Evolutionary conservation across 202 grass and related monocot species (phyloP).

Genomic region (Zoysia matrella): DNA sequence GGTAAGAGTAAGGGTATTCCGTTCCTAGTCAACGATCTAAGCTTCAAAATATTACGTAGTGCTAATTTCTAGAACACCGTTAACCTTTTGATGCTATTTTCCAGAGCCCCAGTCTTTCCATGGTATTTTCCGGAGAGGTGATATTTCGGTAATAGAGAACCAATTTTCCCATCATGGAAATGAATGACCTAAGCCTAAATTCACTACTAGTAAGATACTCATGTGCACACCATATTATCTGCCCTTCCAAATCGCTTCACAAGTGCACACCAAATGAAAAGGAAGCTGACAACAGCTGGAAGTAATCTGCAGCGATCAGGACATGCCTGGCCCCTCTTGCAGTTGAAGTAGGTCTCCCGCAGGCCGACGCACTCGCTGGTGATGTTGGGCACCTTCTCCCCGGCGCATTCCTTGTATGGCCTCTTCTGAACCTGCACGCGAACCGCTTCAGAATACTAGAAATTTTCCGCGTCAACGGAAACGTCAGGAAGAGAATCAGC

Average conservation of each 20-base stretch:
- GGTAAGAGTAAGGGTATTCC: too few species aligned
- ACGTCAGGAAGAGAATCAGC: not conserved
- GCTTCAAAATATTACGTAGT: too few species aligned
- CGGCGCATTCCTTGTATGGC: constrained; percentile 85
- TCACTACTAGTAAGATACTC: not conserved
- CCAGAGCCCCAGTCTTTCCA: too few species aligned
- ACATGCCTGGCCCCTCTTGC: constrained; percentile 95
- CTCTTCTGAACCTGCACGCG: constrained; percentile 77
- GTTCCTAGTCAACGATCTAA: too few species aligned
- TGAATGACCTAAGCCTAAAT: not conserved
- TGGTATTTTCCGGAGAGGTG: too few species aligned
- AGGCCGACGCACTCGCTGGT: constrained; percentile 87
- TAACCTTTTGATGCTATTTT: too few species aligned
- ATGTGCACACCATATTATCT: not conserved
- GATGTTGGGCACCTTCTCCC: constrained; percentile 90
- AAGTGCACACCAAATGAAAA: not conserved
- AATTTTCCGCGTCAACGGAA: not conserved
- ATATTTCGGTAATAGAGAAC: too few species aligned
- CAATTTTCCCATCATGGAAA: not conserved
- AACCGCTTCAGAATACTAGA: not conserved
- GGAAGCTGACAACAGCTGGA: not conserved
- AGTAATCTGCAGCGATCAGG: not conserved
- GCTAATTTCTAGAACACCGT: too few species aligned
- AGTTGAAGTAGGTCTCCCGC: constrained; percentile 98
- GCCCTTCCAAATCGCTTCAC: not conserved